Percentiles rank a stretch among this genome's conserved stretches.
Conservation (phyloP, 768 basidiomycete species). For the Naganishia friedmannii region DNA sequence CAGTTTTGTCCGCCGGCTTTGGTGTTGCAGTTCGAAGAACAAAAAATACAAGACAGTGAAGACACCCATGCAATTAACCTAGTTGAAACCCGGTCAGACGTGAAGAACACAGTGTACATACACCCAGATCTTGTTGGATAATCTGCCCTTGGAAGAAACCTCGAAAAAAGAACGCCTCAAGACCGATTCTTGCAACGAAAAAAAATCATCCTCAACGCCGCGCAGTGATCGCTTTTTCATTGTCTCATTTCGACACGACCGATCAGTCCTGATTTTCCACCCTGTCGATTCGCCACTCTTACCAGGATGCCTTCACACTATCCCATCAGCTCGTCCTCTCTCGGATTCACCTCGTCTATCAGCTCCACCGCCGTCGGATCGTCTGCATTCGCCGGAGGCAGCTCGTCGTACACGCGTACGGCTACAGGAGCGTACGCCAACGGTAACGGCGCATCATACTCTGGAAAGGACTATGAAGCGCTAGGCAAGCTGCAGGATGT, state of each 20-base stretch:
- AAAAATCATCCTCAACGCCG: not conserved
- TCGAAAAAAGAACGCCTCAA: not conserved
- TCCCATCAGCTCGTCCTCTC: constrained; percentile 25
- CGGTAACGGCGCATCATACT: constrained; percentile 4
- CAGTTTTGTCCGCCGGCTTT: not conserved
- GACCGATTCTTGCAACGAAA: not conserved
- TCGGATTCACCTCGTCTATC: constrained; percentile 29
- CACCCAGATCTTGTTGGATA: not conserved
- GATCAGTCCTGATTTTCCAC: not conserved
- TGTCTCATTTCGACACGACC: constrained; percentile 5
- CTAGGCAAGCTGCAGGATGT: constrained; percentile 52
- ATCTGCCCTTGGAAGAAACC: not conserved
- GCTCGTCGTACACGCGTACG: constrained; percentile 6
- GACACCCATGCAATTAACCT: not conserved
- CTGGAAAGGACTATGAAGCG: constrained; percentile 40
- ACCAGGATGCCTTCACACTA: constrained; percentile 13
- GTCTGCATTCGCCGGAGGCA: constrained; percentile 14
- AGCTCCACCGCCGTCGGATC: constrained; percentile 22
- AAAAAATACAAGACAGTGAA: constrained; percentile 5
- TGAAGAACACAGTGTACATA: not conserved
- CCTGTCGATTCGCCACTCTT: not conserved
- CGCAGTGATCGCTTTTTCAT: not conserved
- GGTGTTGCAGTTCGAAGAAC: not conserved
- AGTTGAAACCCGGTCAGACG: not conserved
- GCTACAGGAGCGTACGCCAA: constrained; percentile 7